Base-by-base conservation (phyloP, 768 basidiomycete genomes). In the Boletus fagicola region DNA sequence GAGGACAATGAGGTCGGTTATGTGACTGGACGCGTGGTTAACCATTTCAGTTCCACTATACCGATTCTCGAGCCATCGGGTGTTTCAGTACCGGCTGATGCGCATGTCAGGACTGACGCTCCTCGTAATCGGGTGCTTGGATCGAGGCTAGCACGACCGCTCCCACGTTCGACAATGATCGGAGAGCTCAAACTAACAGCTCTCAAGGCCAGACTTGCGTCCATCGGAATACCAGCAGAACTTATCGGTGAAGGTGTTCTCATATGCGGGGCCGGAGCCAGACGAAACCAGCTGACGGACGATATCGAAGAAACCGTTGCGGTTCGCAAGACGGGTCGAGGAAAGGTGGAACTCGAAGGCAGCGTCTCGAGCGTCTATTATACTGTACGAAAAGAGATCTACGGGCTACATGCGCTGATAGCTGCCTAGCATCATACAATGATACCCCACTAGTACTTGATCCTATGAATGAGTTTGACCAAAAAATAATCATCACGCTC, bases 1-100 rank as follows among this genome's bases (percentile, higher is more conserved):
- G 97, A 98, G 67, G 96, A 98, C 70, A 98, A 94, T 65, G 94
- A 98, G 73, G 90, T 99, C 45, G 94, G 92, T 18, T 95, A 87
- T 71, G 86, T 99, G 44, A 85, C 86, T 22, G 97, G 97, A 22
- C 84, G 90, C n/a, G 85, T 98, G 33, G 80, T 88, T 4, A 83
- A 87, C 31, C 88, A 91, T 55, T 86, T 92, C 18, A 92, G 87
- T 59, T 93, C 95, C 3, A 91, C 86, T 6, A 87, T 98, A 53
- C 94, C 96, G 1, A 83, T 87, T 15, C 85, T 99, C 30, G 95
- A 97, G 67, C 87, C 88, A 7, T 72, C 80, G 30, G 74, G 76
- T 24, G 65, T 77, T 42, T 66, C 72, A 44, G 65, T 66, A 26
- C 54, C 62, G 0, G 59, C 70, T 20, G 66, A 72, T 22, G 53